A percentile compares a stretch with the other conserved stretches of the same genome.
Conservation (phyloP, 179 eudicot genomes). For the Vitellaria paradoxa region DNA sequence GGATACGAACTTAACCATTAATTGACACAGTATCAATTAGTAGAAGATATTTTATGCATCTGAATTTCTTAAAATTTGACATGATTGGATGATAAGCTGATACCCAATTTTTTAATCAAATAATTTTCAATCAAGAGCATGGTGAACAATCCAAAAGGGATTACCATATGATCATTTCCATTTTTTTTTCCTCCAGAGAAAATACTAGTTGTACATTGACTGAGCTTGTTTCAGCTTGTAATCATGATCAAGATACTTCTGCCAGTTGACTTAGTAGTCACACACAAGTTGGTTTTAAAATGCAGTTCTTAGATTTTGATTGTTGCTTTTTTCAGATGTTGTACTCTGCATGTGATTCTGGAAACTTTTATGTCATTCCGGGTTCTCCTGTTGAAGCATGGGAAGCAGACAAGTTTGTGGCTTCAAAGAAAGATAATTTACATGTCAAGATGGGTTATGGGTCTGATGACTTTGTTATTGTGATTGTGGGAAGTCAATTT, state of each 20-base stretch:
- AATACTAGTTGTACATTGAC: neutral
- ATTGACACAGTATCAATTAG: neutral
- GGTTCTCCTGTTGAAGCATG: slow-evolving; percentile 77
- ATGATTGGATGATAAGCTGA: neutral
- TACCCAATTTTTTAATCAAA: neutral
- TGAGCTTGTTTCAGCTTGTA: neutral
- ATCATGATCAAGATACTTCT: neutral
- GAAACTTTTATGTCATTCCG: slow-evolving; percentile 85
- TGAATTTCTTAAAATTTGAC: neutral
- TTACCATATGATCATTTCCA: neutral
- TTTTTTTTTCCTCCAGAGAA: neutral
- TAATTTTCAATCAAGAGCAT: neutral
- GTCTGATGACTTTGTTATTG: slow-evolving; percentile 55
- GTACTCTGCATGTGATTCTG: slow-evolving; percentile 71
- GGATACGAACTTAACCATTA: neutral
- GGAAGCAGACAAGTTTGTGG: slow-evolving; percentile 38
- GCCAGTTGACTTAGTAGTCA: neutral
- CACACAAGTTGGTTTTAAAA: neutral
- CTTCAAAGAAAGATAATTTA: slow-evolving; percentile 27
- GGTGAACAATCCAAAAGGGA: neutral
- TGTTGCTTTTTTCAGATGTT: slow-evolving; percentile 40
- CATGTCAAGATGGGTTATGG: slow-evolving; percentile 33
- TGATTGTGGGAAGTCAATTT: slow-evolving; percentile 74
- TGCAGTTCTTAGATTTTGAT: neutral
- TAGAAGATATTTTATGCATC: neutral